These are phyloP conservation scores for Ogataea ramenticola DNA, from an alignment of 805 yeast species.

Conservation along the genomic window DNA sequence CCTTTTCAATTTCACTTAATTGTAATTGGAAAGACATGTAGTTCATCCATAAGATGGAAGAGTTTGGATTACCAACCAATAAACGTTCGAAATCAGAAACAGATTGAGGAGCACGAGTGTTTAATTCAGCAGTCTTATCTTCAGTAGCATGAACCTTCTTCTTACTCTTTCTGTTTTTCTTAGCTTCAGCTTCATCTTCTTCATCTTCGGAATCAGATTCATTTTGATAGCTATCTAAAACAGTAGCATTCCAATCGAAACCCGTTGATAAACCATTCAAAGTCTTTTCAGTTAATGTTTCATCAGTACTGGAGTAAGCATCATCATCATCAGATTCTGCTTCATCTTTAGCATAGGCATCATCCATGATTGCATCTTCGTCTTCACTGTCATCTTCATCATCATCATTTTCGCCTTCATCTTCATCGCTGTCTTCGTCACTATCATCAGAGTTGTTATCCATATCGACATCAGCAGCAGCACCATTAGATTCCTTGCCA, in stretches of 20 bases:
- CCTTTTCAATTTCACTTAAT: slow-evolving; percentile 88
- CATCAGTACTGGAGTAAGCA: slow-evolving; percentile 17
- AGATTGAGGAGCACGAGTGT: slow-evolving; percentile 85
- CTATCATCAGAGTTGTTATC: slow-evolving; percentile 21
- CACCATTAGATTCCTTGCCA: slow-evolving; percentile 9
- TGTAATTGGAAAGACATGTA: slow-evolving; percentile 97
- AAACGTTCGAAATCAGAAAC: slow-evolving; percentile 87
- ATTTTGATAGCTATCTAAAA: slow-evolving; percentile 52
- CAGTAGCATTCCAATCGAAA: slow-evolving; percentile 93
- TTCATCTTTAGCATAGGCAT: slow-evolving; percentile 20
- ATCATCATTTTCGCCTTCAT: slow-evolving; percentile 25
- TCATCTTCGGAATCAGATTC: slow-evolving; percentile 45
- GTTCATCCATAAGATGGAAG: slow-evolving; percentile 94
- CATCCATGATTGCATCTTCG: slow-evolving; percentile 29
- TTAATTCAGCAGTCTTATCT: slow-evolving; percentile 81
- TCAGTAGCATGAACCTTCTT: slow-evolving; percentile 43
- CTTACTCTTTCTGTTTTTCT: slow-evolving; percentile 36
- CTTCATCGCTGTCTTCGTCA: slow-evolving; percentile 18
- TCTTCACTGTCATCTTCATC: slow-evolving; percentile 18
- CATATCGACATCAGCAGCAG: slow-evolving; percentile 25
- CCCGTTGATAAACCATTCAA: slow-evolving; percentile 69
- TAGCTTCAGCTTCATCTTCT: slow-evolving; percentile 39
- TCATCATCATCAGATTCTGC: slow-evolving; percentile 16
- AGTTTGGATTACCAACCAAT: slow-evolving; percentile 85
- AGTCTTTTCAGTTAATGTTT: slow-evolving; percentile 21